Conservation (phyloP, 805 yeast genomes). For the Cyberlindnera mississippiensis region DNA sequence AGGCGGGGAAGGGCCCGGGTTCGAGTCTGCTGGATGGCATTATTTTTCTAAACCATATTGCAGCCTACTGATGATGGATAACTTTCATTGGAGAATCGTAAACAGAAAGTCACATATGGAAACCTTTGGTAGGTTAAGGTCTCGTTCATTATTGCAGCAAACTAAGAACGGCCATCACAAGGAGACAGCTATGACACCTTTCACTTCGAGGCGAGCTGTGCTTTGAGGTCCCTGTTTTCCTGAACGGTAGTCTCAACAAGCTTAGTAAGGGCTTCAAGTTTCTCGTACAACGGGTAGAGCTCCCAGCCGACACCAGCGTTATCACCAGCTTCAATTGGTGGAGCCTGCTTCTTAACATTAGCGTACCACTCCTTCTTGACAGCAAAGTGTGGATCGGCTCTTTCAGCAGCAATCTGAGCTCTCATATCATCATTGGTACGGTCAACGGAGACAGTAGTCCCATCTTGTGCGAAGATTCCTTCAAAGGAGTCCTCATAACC, state of each 20-base stretch:
- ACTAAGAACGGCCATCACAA: no score
- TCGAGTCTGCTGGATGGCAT: neutral
- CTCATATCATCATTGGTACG: slow-evolving; percentile 38
- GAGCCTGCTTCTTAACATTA: slow-evolving; percentile 46
- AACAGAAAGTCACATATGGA: no score
- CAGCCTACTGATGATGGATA: no score
- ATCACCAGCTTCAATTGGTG: slow-evolving; percentile 57
- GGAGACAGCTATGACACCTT: no score
- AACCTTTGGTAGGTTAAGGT: no score
- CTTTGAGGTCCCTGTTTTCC: slow-evolving; percentile 21
- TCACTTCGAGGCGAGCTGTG: slow-evolving; percentile 3
- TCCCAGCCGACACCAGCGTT: slow-evolving; percentile 62
- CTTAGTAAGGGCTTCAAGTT: slow-evolving; percentile 37
- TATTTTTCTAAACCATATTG: no score
- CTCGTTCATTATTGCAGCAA: no score
- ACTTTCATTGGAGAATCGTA: no score
- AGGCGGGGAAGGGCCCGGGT: slow-evolving; percentile 1
- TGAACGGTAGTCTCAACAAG: slow-evolving; percentile 19
- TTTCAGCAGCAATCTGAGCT: slow-evolving; percentile 60
- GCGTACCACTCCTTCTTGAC: slow-evolving; percentile 49
- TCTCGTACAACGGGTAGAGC: slow-evolving; percentile 47
- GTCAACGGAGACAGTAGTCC: slow-evolving; percentile 24
- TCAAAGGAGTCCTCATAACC: slow-evolving; percentile 47
- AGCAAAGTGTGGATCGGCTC: slow-evolving; percentile 64
- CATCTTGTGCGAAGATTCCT: slow-evolving; percentile 29